Percentiles rank a stretch among this genome's conserved stretches.
These are phyloP conservation scores for Dryadomyces sulphureus DNA, from an alignment of 2,329 filamentous ascomycete genomes.

Conservation along the genomic window DNA sequence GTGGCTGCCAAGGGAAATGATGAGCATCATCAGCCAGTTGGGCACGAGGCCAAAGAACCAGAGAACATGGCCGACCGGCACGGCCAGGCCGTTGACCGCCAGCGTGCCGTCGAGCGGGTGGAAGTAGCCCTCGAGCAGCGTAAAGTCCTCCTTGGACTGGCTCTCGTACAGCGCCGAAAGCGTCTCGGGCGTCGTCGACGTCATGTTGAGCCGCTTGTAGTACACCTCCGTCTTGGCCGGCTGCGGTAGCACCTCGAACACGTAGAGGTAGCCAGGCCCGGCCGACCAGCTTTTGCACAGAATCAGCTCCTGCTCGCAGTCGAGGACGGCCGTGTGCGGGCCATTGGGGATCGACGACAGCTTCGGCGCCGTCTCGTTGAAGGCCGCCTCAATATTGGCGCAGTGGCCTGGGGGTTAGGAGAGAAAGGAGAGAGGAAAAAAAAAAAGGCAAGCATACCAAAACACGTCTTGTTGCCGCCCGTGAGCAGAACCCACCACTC, in stretches of 20 bases:
- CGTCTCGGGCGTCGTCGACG: constrained; percentile 48
- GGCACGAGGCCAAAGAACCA: constrained; percentile 53
- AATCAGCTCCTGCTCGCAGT: constrained; percentile 61
- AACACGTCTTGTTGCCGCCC: constrained; percentile 67
- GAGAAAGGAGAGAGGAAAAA: not conserved
- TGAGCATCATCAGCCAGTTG: constrained; percentile 67
- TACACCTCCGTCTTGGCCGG: constrained; percentile 50
- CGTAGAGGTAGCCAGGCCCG: constrained; percentile 48
- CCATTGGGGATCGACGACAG: constrained; percentile 45
- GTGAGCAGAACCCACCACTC: constrained; percentile 66
- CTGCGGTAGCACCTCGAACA: constrained; percentile 51
- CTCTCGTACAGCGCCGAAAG: constrained; percentile 45
- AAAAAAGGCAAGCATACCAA: constrained; percentile 27
- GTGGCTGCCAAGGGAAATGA: constrained; percentile 58
- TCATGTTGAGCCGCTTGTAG: constrained; percentile 53
- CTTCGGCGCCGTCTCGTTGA: constrained; percentile 49
- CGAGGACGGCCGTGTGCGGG: constrained; percentile 53
- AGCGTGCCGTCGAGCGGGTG: constrained; percentile 61
- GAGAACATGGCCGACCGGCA: constrained; percentile 52
- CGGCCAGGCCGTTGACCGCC: constrained; percentile 43
- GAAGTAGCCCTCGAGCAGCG: constrained; percentile 46
- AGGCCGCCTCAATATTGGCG: constrained; percentile 45
- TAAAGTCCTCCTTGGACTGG: constrained; percentile 23
- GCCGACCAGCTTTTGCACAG: constrained; percentile 63
- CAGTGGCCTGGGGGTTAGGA: constrained; percentile 41